Evolutionary conservation across 176 grass and related monocot genomes (phyloP), one percentile per base, ranked within the genome.

Genomic region (Stipa capillata): DNA sequence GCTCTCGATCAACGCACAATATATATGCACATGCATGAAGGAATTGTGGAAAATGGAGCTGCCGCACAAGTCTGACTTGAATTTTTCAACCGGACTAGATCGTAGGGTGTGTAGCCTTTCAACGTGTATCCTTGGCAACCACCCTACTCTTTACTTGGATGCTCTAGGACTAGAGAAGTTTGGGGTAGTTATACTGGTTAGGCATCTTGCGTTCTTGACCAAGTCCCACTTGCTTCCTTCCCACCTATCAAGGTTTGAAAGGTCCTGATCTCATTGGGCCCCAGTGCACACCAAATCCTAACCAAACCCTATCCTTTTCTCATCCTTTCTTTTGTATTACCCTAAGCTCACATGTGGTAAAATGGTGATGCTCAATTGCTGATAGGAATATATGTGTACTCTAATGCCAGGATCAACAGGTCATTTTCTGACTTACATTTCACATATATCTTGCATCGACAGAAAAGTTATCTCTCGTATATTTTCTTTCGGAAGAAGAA

Each of bases 291-390:
- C 78, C 87, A 64, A 49, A 84, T 62, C 82, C 35, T 18, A 49
- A 76, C 76, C 82, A 70, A 71, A 65, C 82, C 82, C 55, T 72
- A 82, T 85, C 77, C 77, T 81, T 54, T 71, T 43, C n/a, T 20
- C 52, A 39, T 61, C 63, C 69, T 70, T 40, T 84, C 59, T 76
- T 45, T 60, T 11, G 74, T 71, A n/a, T 89, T 89, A 80, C 70
- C 77, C 77, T 75, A 66, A 39, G 53, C 43, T 44, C 82, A 82
- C 87, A 82, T 77, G 78, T 77, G 87, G 77, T n/a, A n/a, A n/a
- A n/a, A n/a, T n/a, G n/a, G n/a, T n/a, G n/a, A n/a, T n/a, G n/a
- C n/a, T n/a, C n/a, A n/a, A n/a, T n/a, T n/a, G n/a, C n/a, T n/a
- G n/a, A n/a, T n/a, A n/a, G n/a, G n/a, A n/a, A n/a, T n/a, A n/a